A percentile compares a stretch with the other conserved stretches of the same genome.
phyloP scores from a whole-genome alignment of 1,284 basidiomycete genomes.

The Cutaneotrichosporon mucoides region DNA sequence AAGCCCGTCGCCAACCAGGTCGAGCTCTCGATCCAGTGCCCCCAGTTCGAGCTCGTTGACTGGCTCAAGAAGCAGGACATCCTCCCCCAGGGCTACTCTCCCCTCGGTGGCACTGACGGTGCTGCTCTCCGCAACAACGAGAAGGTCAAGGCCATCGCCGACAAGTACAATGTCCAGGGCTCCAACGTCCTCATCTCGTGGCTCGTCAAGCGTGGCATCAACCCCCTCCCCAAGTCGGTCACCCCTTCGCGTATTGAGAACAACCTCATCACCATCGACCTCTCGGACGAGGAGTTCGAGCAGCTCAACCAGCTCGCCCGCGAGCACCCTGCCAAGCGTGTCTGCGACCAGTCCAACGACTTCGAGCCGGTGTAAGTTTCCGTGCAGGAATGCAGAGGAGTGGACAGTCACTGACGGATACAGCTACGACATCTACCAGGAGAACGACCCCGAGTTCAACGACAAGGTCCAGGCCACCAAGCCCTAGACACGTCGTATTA shows the following conservation, averaged over 20 bases:
- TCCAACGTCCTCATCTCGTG: slow-evolving; percentile 76
- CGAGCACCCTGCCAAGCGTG: slow-evolving; percentile 36
- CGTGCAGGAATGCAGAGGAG: not conserved
- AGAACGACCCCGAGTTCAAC: slow-evolving; percentile 53
- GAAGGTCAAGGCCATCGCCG: slow-evolving; percentile 60
- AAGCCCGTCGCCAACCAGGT: slow-evolving; percentile 67
- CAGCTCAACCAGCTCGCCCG: slow-evolving; percentile 37
- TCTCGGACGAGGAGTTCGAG: slow-evolving; percentile 41
- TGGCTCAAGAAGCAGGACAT: slow-evolving; percentile 59
- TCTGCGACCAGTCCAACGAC: slow-evolving; percentile 43
- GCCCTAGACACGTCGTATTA: not conserved
- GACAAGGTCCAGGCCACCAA: slow-evolving; percentile 38
- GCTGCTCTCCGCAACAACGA: slow-evolving; percentile 63
- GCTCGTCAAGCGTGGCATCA: slow-evolving; percentile 70
- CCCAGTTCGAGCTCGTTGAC: slow-evolving; percentile 73
- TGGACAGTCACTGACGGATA: not conserved
- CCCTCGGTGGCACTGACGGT: slow-evolving; percentile 64
- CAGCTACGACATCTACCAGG: slow-evolving; percentile 52
- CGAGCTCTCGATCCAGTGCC: slow-evolving; percentile 75
- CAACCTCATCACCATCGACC: slow-evolving; percentile 45
- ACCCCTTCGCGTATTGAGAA: slow-evolving; percentile 48
- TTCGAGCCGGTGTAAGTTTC: slow-evolving; percentile 15
- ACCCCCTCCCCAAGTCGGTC: slow-evolving; percentile 51
- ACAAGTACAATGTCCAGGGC: slow-evolving; percentile 64
- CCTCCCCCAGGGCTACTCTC: slow-evolving; percentile 72